Evolutionary conservation across 2,329 filamentous ascomycete species (phyloP).

Genomic region (Beauveria sp.): DNA sequence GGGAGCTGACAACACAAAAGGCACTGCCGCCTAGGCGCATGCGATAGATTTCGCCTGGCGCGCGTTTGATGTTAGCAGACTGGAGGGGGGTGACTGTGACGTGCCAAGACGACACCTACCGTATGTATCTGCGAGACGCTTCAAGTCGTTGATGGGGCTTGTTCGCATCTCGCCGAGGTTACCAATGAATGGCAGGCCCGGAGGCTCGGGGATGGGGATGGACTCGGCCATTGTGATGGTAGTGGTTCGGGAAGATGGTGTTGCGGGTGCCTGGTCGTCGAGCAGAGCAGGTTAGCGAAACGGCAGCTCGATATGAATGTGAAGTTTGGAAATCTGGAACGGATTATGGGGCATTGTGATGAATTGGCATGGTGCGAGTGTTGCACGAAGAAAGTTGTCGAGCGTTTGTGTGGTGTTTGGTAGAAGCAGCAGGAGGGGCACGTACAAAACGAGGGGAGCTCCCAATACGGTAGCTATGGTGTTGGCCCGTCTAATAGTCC

Average conservation of each 20-base stretch:
- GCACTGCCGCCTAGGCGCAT: constrained; percentile 42
- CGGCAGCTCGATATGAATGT: neutral
- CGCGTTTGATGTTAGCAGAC: neutral
- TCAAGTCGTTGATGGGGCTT: constrained; percentile 48
- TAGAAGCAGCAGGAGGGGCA: neutral
- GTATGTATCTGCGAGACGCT: constrained; percentile 55
- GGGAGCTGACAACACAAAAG: constrained; percentile 43
- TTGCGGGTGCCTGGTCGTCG: neutral
- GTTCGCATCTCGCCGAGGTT: constrained; percentile 57
- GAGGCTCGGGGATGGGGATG: constrained; percentile 54
- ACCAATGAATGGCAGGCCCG: constrained; percentile 56
- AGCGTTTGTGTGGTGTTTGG: neutral
- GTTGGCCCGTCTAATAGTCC: neutral
- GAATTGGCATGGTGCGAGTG: neutral
- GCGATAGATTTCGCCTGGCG: constrained; percentile 51
- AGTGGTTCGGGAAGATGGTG: neutral
- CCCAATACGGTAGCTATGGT: neutral
- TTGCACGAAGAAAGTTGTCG: neutral
- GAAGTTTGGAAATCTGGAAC: neutral
- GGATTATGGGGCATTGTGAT: neutral
- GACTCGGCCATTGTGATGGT: constrained; percentile 23
- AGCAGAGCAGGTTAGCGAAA: neutral
- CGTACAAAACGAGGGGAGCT: neutral
- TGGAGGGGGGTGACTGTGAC: neutral
- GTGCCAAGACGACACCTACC: constrained; percentile 35